Evolutionary conservation across 306 rosid species (phyloP).

Genomic region (Lathyrus sativus): DNA sequence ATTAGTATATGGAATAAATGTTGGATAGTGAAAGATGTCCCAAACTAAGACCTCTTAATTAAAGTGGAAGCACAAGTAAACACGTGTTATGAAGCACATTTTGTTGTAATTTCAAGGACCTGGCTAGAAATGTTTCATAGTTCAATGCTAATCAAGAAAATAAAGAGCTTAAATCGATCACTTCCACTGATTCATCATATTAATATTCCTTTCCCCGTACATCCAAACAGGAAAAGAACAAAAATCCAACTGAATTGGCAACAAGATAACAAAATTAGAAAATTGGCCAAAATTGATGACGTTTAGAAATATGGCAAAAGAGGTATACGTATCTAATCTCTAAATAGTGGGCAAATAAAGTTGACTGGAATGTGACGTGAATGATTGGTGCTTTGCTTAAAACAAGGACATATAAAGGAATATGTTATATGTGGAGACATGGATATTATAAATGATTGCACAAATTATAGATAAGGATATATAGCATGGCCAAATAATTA

Average conservation of each 20-base stretch:
- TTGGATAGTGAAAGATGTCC: no score
- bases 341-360: conserved; percentile 27
- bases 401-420: background rate
- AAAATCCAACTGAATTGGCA: conserved; percentile 9
- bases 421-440: conserved; percentile 9
- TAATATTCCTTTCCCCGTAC: conserved; percentile 11
- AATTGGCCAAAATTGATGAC: conserved; percentile 5
- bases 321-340: conserved; percentile 4
- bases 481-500: conserved; percentile 3
- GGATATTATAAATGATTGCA: conserved; percentile 35
- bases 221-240: background rate
- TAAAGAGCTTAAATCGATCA: background rate
- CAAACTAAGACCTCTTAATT: no score
- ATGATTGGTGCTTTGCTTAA: background rate
- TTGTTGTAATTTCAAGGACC: background rate
- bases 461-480: conserved; percentile 22
- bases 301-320: conserved; percentile 22
- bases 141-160: background rate
- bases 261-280: conserved; percentile 16
- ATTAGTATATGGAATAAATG: no score
- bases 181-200: background rate
- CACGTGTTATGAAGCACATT: background rate
- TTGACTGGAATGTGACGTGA: conserved; percentile 25
- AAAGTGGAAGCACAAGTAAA: no score
- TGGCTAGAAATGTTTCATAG: conserved; percentile 15